Evolutionary conservation across 306 rosid species (phyloP), one percentile per base, ranked within the genome.

Genomic region (Cucumis cinereus): DNA sequence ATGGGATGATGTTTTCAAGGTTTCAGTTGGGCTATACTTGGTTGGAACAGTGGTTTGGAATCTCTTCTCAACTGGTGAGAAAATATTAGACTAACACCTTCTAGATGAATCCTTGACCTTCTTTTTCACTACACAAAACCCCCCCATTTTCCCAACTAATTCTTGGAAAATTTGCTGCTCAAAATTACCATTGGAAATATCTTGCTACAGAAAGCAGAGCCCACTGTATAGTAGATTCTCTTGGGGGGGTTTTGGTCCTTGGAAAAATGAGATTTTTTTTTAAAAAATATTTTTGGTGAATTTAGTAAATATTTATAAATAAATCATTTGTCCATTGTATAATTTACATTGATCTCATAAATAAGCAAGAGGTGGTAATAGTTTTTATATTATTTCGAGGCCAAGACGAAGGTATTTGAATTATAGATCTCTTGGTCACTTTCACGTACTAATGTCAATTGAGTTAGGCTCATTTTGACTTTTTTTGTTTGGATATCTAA

Each of bases 1-100:
- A 1, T 95, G 99, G 99, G 98, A 89, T 64, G 93, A 95, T 81
- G 98, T 95, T 74, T 95, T 95, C 88, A 87, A 95, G 88, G 99
- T 95, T 53, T 89, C 99, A 59, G 99, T 95, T 72, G 98, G 90
- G 79, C 87, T 95, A 28, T 95, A 95, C 83, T 82, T 95, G 86
- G 83, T 89, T 49, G 99, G 99, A 85, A 92, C 99, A 14, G 97
- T 95, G 73, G 92, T 95, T 33, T 95, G 93, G 93, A 95, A 95
- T 86, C 85, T 95, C 40, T 95, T 90, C 76, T 89, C 99, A 49
- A 95, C 99, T 0, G 99, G 98, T 49, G 99, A 95, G 84, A 92
- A 92, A 83, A 83, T 95, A 81, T 33, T 95, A 79, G 98, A 95
- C 49, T 95, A 83, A 79, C 73, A 79, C 73, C 55, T 45, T 71